Base-by-base conservation (phyloP, 192 early-diverging fungal species). In the Backusella psychrophila region DNA sequence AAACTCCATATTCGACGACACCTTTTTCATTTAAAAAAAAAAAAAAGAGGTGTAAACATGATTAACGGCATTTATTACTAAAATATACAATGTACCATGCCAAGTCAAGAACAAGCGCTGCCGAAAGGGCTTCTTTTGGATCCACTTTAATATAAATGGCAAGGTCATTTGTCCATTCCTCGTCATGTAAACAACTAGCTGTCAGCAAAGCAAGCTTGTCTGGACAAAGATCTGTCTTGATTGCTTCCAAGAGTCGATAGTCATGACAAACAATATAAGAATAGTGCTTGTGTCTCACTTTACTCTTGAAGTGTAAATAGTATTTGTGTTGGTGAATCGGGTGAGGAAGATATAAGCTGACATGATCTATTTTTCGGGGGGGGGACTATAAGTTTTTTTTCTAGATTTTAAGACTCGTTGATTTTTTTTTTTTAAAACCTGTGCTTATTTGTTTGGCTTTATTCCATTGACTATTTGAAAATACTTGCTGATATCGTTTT, bases 1-100 rank as follows among this genome's bases (percentile, higher is more conserved):
- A 78, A 9, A 26, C 39, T 78, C 71, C 71, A 73, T 39, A 75
- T 36, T 35, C 49, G 33, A 17, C 35, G 8, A 63, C 52, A 73
- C 72, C 72, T 68, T 2, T 38, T 36, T 15, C 5, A 15, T 66
- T 15, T 35, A 31, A 29, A 11, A n/a, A n/a, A n/a, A n/a, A n/a
- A n/a, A n/a, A n/a, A 17, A 23, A 33, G 33, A 33, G 33, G 33
- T 33, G 33, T 21, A 8, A 9, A 21, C 49, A n/a, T 21, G 19
- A 19, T 3, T 33, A n/a, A 36, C 8, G 2, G 23, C 19, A 35
- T 17, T 7, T 39, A 38, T 69, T 2, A 3, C 33, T 33, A 33
- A 33, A 33, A 34, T 38, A 19, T 26, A 5, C 21, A 9, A 19
- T 5, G 38, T 44, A 72, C 70, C 70, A 72, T 72, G 42, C 49